Evolutionary conservation across 2,329 filamentous ascomycete genomes (phyloP), one percentile per base, ranked within the genome.

Genomic region (Helotiales sp.): DNA sequence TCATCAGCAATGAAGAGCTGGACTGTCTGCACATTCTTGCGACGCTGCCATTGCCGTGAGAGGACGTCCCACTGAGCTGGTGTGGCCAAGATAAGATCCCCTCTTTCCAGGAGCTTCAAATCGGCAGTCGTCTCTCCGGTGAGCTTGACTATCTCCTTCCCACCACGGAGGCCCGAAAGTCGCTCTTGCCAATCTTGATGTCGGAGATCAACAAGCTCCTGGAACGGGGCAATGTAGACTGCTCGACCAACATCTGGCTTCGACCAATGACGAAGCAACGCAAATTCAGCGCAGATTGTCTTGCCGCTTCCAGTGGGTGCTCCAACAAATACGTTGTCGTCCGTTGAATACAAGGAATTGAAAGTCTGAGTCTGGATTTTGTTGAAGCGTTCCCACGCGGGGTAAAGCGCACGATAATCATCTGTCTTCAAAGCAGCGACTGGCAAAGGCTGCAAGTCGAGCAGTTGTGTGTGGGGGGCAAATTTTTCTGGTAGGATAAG

Each of bases 301-400:
- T 99, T 99, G 58, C 95, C 95, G 71, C 91, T 96, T 42, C 95
- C 93, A 8, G 93, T 93, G 1, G 95, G 89, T n/a, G 93, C 89
- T 46, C 91, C 93, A 62, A 99, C 78, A 62, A 99, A 91, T 22
- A 97, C 92, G 68, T 96, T 98, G 67, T 98, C 91, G 71, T 98
- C 90, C 0, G 90, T 89, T 48, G 89, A 88, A 72, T 91, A 98
- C 0, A 99, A 78, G 1, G 93, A 92, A 71, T 96, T 96, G 79
- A 98, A 99, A 0, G 91, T 91, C 72, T 99, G 95, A 0, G 95
- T 97, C 74, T 99, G 96, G 12, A 99, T 90, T 72, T 95, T 95
- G 78, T 99, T 99, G 80, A 99, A 99, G 62, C 90, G 86, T 55
- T 86, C 82, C 86, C 91, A 96, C 29, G 88, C 80, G 3, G 90